Conservation (phyloP, 768 basidiomycete genomes). For the Mycena chlorophos region DNA sequence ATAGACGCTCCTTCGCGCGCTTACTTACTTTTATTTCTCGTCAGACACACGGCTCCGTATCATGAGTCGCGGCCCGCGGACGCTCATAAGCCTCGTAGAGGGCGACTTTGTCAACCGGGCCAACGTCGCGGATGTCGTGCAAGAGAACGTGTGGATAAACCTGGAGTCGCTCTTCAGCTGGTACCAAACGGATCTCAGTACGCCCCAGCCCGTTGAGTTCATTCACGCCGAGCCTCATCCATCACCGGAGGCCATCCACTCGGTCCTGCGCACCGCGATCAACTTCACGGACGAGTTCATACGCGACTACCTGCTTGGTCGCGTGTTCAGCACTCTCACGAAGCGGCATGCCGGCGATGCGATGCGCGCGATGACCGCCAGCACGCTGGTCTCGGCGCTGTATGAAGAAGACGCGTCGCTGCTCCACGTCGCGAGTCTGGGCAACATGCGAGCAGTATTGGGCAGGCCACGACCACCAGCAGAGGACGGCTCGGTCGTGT, state of each 20-base stretch:
- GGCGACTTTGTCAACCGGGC: conserved; percentile 10
- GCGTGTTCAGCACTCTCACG: conserved; percentile 9
- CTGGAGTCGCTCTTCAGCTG: conserved; percentile 12
- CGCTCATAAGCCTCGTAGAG: conserved; percentile 10
- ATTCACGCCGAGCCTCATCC: conserved; percentile 15
- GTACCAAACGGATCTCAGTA: conserved; percentile 17
- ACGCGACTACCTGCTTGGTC: conserved; percentile 4
- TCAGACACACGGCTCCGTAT: conserved; percentile 11
- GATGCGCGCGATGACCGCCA: background rate
- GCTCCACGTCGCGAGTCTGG: conserved; percentile 40
- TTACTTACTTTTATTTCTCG: background rate
- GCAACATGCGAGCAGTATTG: conserved; percentile 44
- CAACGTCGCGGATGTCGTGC: conserved; percentile 5
- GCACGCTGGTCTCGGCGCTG: conserved; percentile 24
- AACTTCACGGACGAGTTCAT: conserved; percentile 8
- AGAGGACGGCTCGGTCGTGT: conserved; percentile 30
- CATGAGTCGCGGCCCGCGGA: conserved; percentile 2
- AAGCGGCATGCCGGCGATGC: conserved; percentile 8
- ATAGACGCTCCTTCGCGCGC: background rate
- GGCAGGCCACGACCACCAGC: conserved; percentile 30
- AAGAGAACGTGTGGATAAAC: conserved; percentile 12
- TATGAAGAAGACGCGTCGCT: conserved; percentile 38
- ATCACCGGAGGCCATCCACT: conserved; percentile 5
- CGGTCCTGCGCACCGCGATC: conserved; percentile 7
- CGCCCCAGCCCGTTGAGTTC: conserved; percentile 16